phyloP scores from a whole-genome alignment of 306 rosid species.

The Lablab purpureus region DNA sequence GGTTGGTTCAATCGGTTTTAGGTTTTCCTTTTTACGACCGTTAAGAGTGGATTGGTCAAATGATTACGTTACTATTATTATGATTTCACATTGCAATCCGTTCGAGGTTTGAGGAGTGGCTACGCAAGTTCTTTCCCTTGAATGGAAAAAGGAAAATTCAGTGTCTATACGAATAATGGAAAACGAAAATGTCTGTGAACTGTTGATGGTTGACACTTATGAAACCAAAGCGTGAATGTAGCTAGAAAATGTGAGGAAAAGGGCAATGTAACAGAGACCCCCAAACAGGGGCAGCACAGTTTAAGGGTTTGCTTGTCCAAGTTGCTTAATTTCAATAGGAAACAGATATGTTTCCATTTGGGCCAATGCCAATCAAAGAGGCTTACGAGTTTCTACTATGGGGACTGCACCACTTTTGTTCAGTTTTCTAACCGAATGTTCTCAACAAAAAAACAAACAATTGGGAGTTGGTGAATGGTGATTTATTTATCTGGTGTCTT shows the following conservation, averaged over 20 bases:
- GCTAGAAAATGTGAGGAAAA: background rate
- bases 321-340: slow-evolving; percentile 40
- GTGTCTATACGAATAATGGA: slow-evolving; percentile 31
- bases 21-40: slow-evolving; percentile 35
- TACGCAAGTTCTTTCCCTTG: slow-evolving; percentile 45
- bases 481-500: slow-evolving; percentile 34
- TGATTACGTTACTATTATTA: slow-evolving; percentile 39
- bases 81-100: slow-evolving; percentile 19
- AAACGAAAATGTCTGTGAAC: slow-evolving; percentile 24
- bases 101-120: slow-evolving; percentile 23
- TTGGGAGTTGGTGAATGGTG: background rate
- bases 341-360: slow-evolving; percentile 34
- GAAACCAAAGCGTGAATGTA: slow-evolving; percentile 26
- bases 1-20: slow-evolving; percentile 19
- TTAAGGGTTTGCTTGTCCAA: slow-evolving; percentile 32
- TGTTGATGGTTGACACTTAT: slow-evolving; percentile 39
- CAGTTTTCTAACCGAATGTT: slow-evolving; percentile 3
- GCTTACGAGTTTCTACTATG: slow-evolving; percentile 53
- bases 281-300: slow-evolving; percentile 31
- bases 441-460: slow-evolving; percentile 2
- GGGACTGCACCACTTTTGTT: slow-evolving; percentile 43
- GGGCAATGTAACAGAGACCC: slow-evolving; percentile 22
- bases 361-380: slow-evolving; percentile 21
- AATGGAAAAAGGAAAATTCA: slow-evolving; percentile 21
- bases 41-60: slow-evolving; percentile 44